Percentiles rank a stretch among this genome's conserved stretches.
phyloP scores from a whole-genome alignment of 2,329 filamentous ascomycete species.

The Rhynchosporium agropyri region DNA sequence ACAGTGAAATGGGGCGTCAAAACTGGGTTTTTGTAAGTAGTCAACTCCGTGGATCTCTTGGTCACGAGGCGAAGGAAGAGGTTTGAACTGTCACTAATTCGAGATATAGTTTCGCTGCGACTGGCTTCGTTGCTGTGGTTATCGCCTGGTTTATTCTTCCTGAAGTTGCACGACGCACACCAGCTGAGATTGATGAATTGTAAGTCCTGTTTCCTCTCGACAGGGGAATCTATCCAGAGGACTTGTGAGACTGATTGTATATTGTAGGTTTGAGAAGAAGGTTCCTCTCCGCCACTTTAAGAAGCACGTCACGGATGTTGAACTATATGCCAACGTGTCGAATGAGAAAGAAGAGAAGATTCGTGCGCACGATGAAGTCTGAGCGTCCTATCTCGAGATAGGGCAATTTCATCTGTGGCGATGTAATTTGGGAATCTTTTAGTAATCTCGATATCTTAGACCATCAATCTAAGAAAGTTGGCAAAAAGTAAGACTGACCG shows the following conservation, averaged over 20 bases:
- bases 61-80: too few relatives aligned
- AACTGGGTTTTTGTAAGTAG: conserved; percentile 48
- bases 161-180: conserved; percentile 43
- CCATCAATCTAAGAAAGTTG: too few relatives aligned
- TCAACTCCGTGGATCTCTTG: background rate
- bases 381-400: too few relatives aligned
- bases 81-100: background rate
- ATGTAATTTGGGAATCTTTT: too few relatives aligned
- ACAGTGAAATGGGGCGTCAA: conserved; percentile 47
- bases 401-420: too few relatives aligned
- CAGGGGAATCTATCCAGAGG: background rate
- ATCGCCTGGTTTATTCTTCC: conserved; percentile 46
- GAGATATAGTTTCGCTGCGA: conserved; percentile 42
- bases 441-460: too few relatives aligned
- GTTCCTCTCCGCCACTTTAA: conserved; percentile 45
- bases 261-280: conserved; percentile 42
- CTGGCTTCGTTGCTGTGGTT: conserved; percentile 40
- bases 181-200: conserved; percentile 46
- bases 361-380: too few relatives aligned
- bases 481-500: too few relatives aligned
- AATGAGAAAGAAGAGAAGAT: too few relatives aligned
- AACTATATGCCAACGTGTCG: too few relatives aligned
- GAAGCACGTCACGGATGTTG: conserved; percentile 43
- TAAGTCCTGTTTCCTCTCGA: conserved; percentile 33
- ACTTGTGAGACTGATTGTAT: background rate